phyloP scores from a whole-genome alignment of 176 grass and related monocot genomes.

The Leersia perrieri region DNA sequence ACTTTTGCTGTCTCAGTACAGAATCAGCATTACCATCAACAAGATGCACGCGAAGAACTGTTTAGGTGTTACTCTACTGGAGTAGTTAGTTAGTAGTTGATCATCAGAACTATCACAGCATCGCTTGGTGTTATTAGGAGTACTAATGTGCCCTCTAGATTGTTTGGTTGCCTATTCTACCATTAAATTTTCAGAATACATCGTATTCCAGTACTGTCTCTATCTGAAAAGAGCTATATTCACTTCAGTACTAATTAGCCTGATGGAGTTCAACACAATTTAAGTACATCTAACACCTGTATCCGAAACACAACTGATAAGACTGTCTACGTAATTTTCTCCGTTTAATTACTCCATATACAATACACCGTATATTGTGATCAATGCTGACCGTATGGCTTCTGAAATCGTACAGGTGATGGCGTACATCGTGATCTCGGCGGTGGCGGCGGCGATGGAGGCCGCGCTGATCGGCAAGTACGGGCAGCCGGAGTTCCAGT shows the following conservation, averaged over 20 bases:
- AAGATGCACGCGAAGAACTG: background rate
- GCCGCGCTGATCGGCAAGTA: constrained; percentile 55
- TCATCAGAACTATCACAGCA: constrained; percentile 7
- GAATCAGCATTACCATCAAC: background rate
- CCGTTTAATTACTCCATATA: background rate
- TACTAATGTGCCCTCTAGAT: constrained; percentile 13
- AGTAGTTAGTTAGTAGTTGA: constrained; percentile 11
- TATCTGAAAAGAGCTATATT: background rate
- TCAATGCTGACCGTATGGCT: background rate
- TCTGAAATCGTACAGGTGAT: constrained; percentile 42
- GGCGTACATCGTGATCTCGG: constrained; percentile 58
- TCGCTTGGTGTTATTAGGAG: background rate
- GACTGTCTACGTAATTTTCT: background rate
- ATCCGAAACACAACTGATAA: background rate
- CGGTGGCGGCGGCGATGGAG: constrained; percentile 60
- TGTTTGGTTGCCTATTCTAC: constrained; percentile 11
- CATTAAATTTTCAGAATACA: background rate
- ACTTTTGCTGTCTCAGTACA: constrained; percentile 5
- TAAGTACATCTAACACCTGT: background rate
- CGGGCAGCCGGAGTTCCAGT: constrained; percentile 74
- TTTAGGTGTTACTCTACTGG: too few relatives aligned
- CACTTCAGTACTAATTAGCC: background rate
- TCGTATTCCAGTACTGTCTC: background rate
- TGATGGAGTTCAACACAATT: background rate
- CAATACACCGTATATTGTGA: background rate